phyloP scores from a whole-genome alignment of 176 grass and related monocot species.

The Oryza glaberrima region DNA sequence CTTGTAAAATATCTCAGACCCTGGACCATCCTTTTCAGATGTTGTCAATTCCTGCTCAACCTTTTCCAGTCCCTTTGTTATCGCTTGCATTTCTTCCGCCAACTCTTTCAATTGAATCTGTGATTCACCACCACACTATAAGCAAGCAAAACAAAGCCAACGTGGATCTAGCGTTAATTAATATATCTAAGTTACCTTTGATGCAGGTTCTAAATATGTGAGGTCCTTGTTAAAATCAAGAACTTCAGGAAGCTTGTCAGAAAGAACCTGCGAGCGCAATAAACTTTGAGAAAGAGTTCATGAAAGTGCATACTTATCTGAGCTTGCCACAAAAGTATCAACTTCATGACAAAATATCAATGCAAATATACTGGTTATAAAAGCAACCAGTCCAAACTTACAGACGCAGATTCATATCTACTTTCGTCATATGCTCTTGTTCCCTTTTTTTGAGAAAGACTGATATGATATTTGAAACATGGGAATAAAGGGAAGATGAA shows the following conservation, averaged over 20 bases:
- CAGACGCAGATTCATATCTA: conserved; percentile 1
- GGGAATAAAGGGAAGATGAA: conserved; percentile 5
- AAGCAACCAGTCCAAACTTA: conserved; percentile 20
- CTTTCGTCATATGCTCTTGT: neutral
- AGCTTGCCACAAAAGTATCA: neutral
- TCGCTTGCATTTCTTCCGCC: conserved; percentile 94
- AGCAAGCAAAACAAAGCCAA: conserved; percentile 29
- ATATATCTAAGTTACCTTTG: conserved; percentile 65
- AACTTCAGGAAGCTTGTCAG: conserved; percentile 92
- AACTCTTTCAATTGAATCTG: conserved; percentile 91
- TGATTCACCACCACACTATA: conserved; percentile 30
- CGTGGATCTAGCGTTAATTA: conserved; percentile 8
- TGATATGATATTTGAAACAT: conserved; percentile 7
- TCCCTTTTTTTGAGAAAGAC: neutral
- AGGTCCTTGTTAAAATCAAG: conserved; percentile 91
- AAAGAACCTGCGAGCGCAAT: conserved; percentile 65
- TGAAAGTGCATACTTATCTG: conserved; percentile 9
- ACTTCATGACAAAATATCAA: neutral
- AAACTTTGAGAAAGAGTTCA: conserved; percentile 23
- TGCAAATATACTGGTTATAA: neutral
- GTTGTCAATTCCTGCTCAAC: conserved; percentile 83
- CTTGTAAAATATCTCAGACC: conserved; percentile 77
- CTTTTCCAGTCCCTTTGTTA: conserved; percentile 80
- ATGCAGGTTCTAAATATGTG: conserved; percentile 74
- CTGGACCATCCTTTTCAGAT: conserved; percentile 69